Evolutionary conservation across 768 basidiomycete species (phyloP).

Genomic region (Boletus subparvulus): DNA sequence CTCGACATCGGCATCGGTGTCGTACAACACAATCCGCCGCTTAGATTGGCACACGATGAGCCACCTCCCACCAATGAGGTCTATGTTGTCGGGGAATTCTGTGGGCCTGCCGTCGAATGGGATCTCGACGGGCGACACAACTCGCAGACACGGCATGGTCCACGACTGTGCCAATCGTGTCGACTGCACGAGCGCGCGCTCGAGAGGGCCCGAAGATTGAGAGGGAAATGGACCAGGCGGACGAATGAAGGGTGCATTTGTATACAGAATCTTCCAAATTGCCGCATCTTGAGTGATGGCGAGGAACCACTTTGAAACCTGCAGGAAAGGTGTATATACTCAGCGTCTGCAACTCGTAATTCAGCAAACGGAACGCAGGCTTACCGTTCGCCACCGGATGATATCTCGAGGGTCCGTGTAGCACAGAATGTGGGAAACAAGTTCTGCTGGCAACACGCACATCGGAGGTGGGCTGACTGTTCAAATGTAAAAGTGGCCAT

Average conservation of each 20-base stretch:
- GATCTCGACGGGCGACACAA: neutral
- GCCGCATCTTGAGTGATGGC: neutral
- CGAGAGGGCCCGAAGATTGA: neutral
- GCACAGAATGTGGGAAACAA: neutral
- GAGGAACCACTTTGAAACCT: neutral
- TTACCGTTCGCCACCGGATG: neutral
- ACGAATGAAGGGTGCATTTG: neutral
- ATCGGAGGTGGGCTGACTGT: neutral
- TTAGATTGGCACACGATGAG: neutral
- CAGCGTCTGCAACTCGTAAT: neutral
- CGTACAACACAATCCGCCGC: neutral
- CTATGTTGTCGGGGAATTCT: too few relatives aligned
- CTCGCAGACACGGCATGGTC: neutral
- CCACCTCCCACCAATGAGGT: slow-evolving; percentile 1
- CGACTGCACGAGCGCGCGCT: neutral
- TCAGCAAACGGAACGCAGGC: neutral
- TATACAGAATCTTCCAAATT: neutral
- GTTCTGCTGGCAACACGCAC: neutral
- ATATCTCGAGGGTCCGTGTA: neutral
- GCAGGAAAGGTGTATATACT: neutral
- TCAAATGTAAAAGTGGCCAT: too few relatives aligned
- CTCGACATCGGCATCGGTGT: neutral
- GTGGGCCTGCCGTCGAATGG: neutral
- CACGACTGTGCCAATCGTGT: too few relatives aligned
- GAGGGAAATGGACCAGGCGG: neutral